Base-by-base conservation (phyloP, 2,329 filamentous ascomycete genomes). In the Hyphodiscus sp. region DNA sequence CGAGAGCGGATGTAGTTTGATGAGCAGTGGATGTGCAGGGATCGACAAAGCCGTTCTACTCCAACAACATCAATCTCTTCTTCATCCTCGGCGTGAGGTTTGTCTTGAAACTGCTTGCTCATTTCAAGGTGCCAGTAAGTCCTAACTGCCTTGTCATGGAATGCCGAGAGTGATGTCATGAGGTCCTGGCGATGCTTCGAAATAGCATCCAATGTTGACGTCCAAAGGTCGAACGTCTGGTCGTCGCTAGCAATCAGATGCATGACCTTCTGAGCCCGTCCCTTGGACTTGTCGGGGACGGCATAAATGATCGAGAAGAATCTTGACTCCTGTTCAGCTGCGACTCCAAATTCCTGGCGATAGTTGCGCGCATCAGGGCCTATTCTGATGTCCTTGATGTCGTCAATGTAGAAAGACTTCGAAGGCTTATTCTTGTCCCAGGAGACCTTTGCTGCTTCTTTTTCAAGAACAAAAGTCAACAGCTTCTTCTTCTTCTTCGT, bases 301-400 rank as follows among this genome's bases (percentile, higher is more conserved):
- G 83, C 82, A 69, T 96, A 96, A 50, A 96, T 81, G 60, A 99
- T 90, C 26, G 91, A 95, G 66, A 97, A 92, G 81, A 91, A 95
- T 15, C 83, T 82, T 8, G 78, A 73, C 63, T 91, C 86, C 41
- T 83, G 80, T 6, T 81, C 74, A 49, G 85, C 80, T 0, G 85
- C 73, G 20, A 94, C 74, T 41, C 83, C 82, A 66, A 87, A 89
- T 69, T 96, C 91, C 63, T 92, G 84, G 43, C 89, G 86, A 68
- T 96, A 95, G 67, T 95, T 92, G 53, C 88, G 83, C 18, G 92
- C 89, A 67, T 97, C 89, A 13, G 81, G 80, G 18, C 89, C 91
- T 33, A 85, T 83, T 58, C 91, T 85, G 47, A 97, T 91, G 66
- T 96, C 91, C 65, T 89, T 87, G 64, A 99, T 92, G 68, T 97